A percentile compares a stretch with the other conserved stretches of the same genome.
Evolutionary conservation across 805 yeast genomes (phyloP).

Genomic region (Lachancea kluyveri): DNA sequence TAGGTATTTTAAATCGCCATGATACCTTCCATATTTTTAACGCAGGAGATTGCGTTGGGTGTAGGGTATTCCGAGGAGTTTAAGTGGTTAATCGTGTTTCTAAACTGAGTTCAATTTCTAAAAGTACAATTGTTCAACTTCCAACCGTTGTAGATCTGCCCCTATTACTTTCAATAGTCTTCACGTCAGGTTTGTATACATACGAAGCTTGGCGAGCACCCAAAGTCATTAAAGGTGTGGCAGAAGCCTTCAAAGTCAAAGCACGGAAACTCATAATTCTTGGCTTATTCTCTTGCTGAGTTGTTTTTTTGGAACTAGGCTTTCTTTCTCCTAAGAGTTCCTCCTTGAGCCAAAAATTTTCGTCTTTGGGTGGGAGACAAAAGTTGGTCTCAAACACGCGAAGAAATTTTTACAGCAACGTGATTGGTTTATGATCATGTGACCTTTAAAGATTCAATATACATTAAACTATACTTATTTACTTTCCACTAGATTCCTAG

Average conservation of each 20-base stretch:
- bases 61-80: too few relatives aligned
- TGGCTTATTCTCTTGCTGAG: neutral
- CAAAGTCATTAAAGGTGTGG: constrained; percentile 19
- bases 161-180: neutral
- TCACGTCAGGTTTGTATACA: constrained; percentile 2
- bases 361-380: too few relatives aligned
- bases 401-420: constrained; percentile 1
- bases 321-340: too few relatives aligned
- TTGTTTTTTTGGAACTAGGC: too few relatives aligned
- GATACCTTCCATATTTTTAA: too few relatives aligned
- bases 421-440: constrained; percentile 20
- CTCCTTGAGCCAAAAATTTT: too few relatives aligned
- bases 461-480: constrained; percentile 2
- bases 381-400: too few relatives aligned
- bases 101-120: neutral
- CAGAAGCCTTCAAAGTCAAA: constrained; percentile 21
- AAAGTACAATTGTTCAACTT: neutral
- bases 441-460: constrained; percentile 3
- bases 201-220: constrained; percentile 22
- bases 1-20: too few relatives aligned
- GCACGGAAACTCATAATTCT: constrained; percentile 27
- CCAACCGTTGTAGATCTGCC: neutral
- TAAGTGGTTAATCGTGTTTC: neutral
- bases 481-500: constrained; percentile 29
- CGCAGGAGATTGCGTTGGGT: too few relatives aligned